phyloP scores from a whole-genome alignment of 31 red algal species.

The Porphyra umbilicalis region DNA sequence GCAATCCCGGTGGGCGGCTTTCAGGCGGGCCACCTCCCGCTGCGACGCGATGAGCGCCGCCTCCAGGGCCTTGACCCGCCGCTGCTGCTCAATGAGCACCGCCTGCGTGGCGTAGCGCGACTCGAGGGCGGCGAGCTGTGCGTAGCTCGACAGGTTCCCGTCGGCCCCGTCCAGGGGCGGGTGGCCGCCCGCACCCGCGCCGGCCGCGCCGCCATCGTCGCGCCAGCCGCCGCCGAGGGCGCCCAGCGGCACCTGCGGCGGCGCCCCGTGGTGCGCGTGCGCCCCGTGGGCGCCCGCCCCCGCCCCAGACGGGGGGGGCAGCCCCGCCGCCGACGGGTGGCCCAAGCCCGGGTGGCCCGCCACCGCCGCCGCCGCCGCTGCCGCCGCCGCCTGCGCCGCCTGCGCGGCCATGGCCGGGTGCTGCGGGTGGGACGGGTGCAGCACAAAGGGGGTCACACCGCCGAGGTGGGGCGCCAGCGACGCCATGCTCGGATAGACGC shows the following conservation, averaged over 20 bases:
- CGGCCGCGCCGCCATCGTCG: neutral
- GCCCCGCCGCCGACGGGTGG: neutral
- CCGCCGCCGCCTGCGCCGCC: neutral
- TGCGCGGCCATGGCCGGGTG: neutral
- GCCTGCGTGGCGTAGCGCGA: slow-evolving; percentile 51
- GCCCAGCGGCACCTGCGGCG: neutral
- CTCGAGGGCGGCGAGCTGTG: slow-evolving; percentile 54
- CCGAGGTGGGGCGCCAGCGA: neutral
- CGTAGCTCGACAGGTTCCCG: neutral
- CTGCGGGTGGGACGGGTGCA: neutral
- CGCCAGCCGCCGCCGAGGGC: neutral
- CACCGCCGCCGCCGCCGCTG: neutral
- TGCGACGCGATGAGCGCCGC: slow-evolving; percentile 40
- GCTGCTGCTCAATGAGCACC: slow-evolving; percentile 51
- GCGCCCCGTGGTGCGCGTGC: neutral
- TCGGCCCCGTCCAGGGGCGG: too few species aligned
- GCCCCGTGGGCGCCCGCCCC: neutral
- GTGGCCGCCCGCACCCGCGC: neutral
- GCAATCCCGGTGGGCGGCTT: neutral
- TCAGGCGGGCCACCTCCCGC: slow-evolving; percentile 47
- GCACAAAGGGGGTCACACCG: neutral
- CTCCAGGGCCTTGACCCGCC: slow-evolving; percentile 46
- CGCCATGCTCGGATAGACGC: neutral
- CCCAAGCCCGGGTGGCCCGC: neutral
- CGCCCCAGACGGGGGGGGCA: neutral